Evolutionary conservation across 1,139 yeast species (phyloP).

Genomic region (Taphrina pruni): DNA sequence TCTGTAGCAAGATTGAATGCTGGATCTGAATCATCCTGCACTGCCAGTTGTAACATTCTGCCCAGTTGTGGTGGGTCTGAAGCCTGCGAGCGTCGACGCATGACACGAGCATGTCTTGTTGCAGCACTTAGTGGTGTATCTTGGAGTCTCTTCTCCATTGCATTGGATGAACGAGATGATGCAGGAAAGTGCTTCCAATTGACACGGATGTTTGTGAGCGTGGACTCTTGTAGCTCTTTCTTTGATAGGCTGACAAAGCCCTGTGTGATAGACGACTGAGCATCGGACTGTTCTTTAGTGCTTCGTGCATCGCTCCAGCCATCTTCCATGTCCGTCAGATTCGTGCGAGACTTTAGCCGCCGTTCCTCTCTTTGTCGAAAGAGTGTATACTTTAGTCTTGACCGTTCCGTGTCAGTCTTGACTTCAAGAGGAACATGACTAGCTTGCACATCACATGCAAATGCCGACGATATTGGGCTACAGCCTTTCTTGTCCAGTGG

Average conservation of each 20-base stretch:
- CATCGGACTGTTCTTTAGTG: too few relatives aligned
- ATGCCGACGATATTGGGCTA: slow-evolving; percentile 7
- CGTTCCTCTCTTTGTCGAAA: slow-evolving; percentile 6
- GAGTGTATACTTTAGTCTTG: neutral
- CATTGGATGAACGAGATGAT: neutral
- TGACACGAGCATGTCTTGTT: slow-evolving; percentile 10
- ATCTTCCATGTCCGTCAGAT: too few relatives aligned
- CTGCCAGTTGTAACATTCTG: neutral
- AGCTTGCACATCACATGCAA: slow-evolving; percentile 1
- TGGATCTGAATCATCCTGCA: neutral
- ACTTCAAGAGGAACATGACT: neutral
- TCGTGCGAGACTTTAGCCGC: neutral
- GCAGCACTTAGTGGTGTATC: slow-evolving; percentile 4
- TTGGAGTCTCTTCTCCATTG: neutral
- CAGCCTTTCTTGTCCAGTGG: slow-evolving; percentile 1
- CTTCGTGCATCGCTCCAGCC: too few relatives aligned
- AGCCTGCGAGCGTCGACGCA: slow-evolving; percentile 10
- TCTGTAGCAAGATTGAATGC: neutral
- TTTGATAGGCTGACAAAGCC: too few relatives aligned
- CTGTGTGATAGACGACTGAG: too few relatives aligned
- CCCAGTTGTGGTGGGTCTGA: slow-evolving; percentile 1
- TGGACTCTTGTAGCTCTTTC: too few relatives aligned
- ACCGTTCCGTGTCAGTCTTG: neutral
- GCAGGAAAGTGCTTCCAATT: neutral
- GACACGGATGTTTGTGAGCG: neutral